Evolutionary conservation across 2,329 filamentous ascomycete species (phyloP), one percentile per base, ranked within the genome.

Genomic region (Bipolaris oryzae): DNA sequence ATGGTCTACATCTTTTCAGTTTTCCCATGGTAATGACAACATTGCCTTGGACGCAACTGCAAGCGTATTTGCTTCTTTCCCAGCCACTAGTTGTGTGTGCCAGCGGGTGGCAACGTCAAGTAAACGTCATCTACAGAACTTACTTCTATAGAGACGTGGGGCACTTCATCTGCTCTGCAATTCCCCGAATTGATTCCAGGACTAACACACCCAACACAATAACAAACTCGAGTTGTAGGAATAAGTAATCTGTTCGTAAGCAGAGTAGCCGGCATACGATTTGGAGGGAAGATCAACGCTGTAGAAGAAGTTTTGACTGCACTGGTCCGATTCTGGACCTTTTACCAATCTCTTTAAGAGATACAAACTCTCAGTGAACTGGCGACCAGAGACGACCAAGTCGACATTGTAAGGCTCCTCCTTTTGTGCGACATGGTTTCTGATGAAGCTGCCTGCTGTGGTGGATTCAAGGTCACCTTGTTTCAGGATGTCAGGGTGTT

Each of bases 381-480:
- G 77, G 15, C 77, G 69, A 13, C 79, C 80, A 50, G 80, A 81
- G 3, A 78, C 76, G 53, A 80, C 69, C 7, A 66, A 75, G 51
- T 81, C 72, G 3, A 71, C 71, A 23, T 71, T 65, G 15, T 61
- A 66, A 1, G 79, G 73, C 57, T 82, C 81, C 10, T 84, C 64
- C 38, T 82, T 77, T 1, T 79, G 81, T 75, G 78, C 82, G 0
- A 76, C 77, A 58, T 84, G 85, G 35, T 74, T 75, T 39, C 84
- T 77, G 49, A 82, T 75, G 71, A 81, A 87, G 0, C 84, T 84
- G 5, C 84, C 84, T 0, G 81, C 83, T 0, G 83, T 80, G 58
- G 87, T 79, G 71, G 86, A 84, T 0, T 83, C 83, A 0, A 83
- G 82, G 5, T 75, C 70, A 2, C 78, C 79, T 57, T 60, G 75